Evolutionary conservation across 202 grass and related monocot species (phyloP).

Genomic region (Bolboschoenoplectus hybrid): DNA sequence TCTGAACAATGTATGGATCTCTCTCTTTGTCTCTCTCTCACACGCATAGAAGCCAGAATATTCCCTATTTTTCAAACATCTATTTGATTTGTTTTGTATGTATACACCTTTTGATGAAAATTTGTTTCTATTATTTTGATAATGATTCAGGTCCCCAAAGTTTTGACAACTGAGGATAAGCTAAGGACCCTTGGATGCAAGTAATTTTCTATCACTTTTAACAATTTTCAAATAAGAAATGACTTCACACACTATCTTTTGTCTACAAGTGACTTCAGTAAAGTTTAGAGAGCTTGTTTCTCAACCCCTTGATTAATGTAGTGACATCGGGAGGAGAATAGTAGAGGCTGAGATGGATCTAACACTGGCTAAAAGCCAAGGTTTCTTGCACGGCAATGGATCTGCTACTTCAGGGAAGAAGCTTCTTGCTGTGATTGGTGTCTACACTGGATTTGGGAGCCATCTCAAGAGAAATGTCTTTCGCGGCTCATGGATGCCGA

Average conservation of each 20-base stretch:
- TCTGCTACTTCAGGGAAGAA: constrained; percentile 47
- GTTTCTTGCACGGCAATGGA: constrained; percentile 61
- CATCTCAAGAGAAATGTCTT: constrained; percentile 79
- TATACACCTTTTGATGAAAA: not conserved
- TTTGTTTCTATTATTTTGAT: not conserved
- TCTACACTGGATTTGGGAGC: constrained; percentile 95
- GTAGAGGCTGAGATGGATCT: constrained; percentile 86
- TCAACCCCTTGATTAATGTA: constrained; percentile 36
- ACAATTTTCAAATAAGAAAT: constrained; percentile 10
- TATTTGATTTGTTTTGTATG: not conserved
- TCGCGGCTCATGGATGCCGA: constrained; percentile 90
- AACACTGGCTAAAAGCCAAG: constrained; percentile 78
- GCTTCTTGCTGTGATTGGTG: constrained; percentile 84
- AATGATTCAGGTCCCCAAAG: constrained; percentile 64
- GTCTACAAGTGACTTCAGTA: not conserved
- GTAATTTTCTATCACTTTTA: constrained; percentile 42
- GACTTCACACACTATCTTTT: not conserved
- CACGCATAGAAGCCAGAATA: not conserved
- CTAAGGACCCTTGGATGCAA: constrained; percentile 81
- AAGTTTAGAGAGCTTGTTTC: constrained; percentile 27
- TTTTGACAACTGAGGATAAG: constrained; percentile 82
- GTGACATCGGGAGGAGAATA: constrained; percentile 71
- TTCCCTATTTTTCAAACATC: constrained; percentile 6
- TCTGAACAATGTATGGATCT: constrained; percentile 67
- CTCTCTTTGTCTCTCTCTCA: not conserved